Base-by-base conservation (phyloP, 169 alveolate genomes). In the Amoebophrya sp. region DNA sequence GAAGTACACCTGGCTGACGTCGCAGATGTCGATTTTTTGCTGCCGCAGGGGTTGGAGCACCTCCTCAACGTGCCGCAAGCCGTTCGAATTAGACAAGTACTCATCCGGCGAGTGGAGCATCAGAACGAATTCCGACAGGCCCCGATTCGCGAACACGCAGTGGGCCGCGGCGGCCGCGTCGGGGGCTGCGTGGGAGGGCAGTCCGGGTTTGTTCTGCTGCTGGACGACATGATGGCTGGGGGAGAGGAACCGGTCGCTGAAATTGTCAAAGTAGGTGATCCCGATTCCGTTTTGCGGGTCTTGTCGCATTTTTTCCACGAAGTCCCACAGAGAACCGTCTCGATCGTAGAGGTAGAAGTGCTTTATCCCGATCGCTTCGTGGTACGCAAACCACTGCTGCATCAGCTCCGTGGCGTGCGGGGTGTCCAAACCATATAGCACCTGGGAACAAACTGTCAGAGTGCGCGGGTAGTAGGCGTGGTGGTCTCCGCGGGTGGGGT, bases 91-190 rank as follows among this genome's bases (percentile, higher is more conserved):
- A 25, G 35, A 12, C 83, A 66, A 25, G 83, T 66, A 66, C 32
- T 66, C 83, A 25, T 66, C 83, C 83, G 83, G 83, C 29, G 83
- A 66, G 35, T 66, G 83, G 10, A 66, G 83, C 83, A 66, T 66
- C 32, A 25, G 32, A 25, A 66, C 83, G 83, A 66, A 66, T 25
- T 66, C 83, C 83, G 83, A 66, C 32, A 25, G 7, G 83, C 83
- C 83, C 7, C 83, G 83, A 7, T 66, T 7, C 35, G 35, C 32
- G 35, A 66, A 25, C 32, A 66, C 18, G 83, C 83, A 66, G 35
- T 66, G 83, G 83, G 83, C 83, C 10, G 83, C 83, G 1, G 83
- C 83, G 29, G 83, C 83, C 29, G 83, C 83, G 83, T 66, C 83
- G 7, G 83, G 83, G 35, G 83, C 83, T 25, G 83, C 83, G 35